Conservation (phyloP, 768 basidiomycete genomes). For the Termitomyces sp. region DNA sequence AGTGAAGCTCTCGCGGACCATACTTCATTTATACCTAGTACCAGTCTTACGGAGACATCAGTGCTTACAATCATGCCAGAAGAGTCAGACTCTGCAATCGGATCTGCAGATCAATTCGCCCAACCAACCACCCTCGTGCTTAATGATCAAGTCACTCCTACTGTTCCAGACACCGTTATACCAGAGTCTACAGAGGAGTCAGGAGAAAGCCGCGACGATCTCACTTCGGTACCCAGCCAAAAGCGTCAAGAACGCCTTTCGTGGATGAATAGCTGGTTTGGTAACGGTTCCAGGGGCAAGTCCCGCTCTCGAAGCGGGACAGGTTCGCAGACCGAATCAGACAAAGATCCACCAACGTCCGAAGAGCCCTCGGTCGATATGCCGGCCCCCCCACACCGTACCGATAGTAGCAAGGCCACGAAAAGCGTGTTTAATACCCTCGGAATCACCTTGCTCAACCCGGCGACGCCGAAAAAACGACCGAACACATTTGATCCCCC, state of each 20-base stretch:
- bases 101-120: constrained; percentile 9
- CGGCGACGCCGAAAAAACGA: constrained; percentile 30
- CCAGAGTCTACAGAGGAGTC: not conserved
- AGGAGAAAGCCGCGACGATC: constrained; percentile 11
- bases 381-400: constrained; percentile 14
- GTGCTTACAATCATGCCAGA: constrained; percentile 34
- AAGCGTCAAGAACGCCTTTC: constrained; percentile 45
- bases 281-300: constrained; percentile 45
- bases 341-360: constrained; percentile 18
- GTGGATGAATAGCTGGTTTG: constrained; percentile 80
- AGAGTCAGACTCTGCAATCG: constrained; percentile 20
- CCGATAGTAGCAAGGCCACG: constrained; percentile 39
- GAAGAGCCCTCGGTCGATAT: constrained; percentile 10
- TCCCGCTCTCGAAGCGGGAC: constrained; percentile 21
- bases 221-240: constrained; percentile 18
- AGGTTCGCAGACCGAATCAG: constrained; percentile 17
- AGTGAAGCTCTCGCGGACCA: constrained; percentile 55
- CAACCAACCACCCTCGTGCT: constrained; percentile 5
- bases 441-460: constrained; percentile 65
- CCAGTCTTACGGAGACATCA: constrained; percentile 25
- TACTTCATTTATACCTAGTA: constrained; percentile 32
- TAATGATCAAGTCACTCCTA: constrained; percentile 11
- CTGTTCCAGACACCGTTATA: not conserved
- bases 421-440: constrained; percentile 72
- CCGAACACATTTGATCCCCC: constrained; percentile 14